Evolutionary conservation across 768 basidiomycete genomes (phyloP), one percentile per base, ranked within the genome.

Genomic region (Tulasnella calospora): DNA sequence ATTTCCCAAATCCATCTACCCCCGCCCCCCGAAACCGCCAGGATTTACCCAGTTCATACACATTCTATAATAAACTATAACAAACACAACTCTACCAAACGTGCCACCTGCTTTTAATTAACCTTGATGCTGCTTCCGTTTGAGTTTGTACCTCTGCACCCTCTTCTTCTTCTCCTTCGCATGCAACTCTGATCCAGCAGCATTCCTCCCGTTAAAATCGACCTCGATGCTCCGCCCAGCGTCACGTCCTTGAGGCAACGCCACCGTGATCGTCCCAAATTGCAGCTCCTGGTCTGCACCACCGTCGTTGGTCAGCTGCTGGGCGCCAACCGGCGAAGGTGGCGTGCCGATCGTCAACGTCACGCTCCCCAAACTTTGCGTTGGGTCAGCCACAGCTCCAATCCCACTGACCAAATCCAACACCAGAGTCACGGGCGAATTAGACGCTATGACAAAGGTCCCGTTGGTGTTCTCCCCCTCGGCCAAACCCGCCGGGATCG

Each of bases 401-500:
- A 72, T 36, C 27, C 69, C 71, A 35, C 4, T 78, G 5, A 36
- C 71, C 71, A 72, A 6, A 38, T 72, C 71, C 71, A 72, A 40
- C 71, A 72, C 23, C 7, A 72, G 44, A 6, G 44, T 46, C 38
- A 72, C 71, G 6, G 71, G 71, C 38, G 3, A 23, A 36, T 38
- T 40, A 3, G 71, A 36, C 38, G 36, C 61, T n/a, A 46, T 17
- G 3, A 38, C 47, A 38, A 76, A 70, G 0, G 41, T 44, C 2
- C 41, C 41, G 40, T 21, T 51, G 30, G 8, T 46, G 27, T 13
- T 51, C 57, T 23, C 77, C 0, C 33, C 30, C 35, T 41, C 69
- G 19, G 69, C 41, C 23, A 57, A 17, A 40, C 71, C 47, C 30
- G 33, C n/a, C 23, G 47, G 35, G 30, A 87, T 83, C 0, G 85